Percentiles rank a stretch among this genome's conserved stretches.
Conservation (phyloP, 2,329 filamentous ascomycete species). For the Gliomastix tumulicola region DNA sequence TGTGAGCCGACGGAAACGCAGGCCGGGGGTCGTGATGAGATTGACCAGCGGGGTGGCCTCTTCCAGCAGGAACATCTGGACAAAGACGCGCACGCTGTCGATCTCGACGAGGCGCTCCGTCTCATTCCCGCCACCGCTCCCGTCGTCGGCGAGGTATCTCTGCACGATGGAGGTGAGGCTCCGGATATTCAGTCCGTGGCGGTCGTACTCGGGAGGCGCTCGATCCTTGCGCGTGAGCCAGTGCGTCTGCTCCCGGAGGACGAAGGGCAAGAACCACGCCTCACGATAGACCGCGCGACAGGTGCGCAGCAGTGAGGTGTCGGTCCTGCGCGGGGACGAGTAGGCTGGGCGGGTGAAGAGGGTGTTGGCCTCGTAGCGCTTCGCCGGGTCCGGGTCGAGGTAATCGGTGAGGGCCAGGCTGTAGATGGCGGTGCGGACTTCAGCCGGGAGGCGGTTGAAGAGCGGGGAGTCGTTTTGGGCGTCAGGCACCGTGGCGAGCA, state of each 20-base stretch:
- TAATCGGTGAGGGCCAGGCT: constrained; percentile 26
- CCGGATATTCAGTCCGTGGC: too few species aligned
- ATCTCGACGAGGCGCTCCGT: too few species aligned
- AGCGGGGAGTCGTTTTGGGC: too few species aligned
- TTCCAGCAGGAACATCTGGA: constrained; percentile 32
- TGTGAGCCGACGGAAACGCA: constrained; percentile 26
- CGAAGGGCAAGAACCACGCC: constrained; percentile 32
- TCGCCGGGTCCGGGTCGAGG: constrained; percentile 17
- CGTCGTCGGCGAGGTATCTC: too few species aligned
- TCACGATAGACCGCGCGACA: constrained; percentile 34
- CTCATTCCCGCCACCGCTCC: too few species aligned
- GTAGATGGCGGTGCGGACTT: constrained; percentile 42
- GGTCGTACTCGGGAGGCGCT: constrained; percentile 19
- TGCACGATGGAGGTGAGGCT: too few species aligned
- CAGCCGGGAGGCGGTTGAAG: constrained; percentile 36
- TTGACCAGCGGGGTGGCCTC: constrained; percentile 11
- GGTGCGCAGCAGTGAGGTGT: constrained; percentile 29
- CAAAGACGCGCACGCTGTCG: constrained; percentile 28
- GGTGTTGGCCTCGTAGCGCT: constrained; percentile 17
- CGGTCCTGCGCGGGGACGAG: constrained; percentile 24
- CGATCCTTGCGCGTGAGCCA: constrained; percentile 23
- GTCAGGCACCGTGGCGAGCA: too few species aligned
- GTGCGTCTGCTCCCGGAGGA: constrained; percentile 27
- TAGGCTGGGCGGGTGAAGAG: constrained; percentile 33
- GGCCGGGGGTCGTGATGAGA: constrained; percentile 15